A percentile compares a stretch with the other conserved stretches of the same genome.
phyloP scores from a whole-genome alignment of 1,139 yeast species.

The Magnusiomyces fungicola region DNA sequence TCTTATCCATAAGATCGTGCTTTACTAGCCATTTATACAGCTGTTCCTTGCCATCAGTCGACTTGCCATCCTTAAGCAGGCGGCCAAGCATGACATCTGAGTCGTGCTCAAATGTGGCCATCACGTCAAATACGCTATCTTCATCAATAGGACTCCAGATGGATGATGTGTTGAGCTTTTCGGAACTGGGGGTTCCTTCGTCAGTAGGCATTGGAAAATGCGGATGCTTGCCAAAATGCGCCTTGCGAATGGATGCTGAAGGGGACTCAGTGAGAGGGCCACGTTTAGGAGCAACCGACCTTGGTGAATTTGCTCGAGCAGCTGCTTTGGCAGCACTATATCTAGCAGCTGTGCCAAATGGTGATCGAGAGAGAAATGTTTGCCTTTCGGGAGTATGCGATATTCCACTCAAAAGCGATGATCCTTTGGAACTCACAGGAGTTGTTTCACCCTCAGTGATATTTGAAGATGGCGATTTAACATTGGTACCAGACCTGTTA shows the following conservation, averaged over 20 bases:
- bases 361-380: background rate
- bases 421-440: too few species aligned
- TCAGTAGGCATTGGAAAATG: background rate
- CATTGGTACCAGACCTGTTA: too few species aligned
- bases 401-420: too few species aligned
- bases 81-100: background rate
- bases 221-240: background rate
- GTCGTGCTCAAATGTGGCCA: constrained; percentile 15
- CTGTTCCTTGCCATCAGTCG: constrained; percentile 12
- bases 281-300: background rate
- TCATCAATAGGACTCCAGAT: constrained; percentile 29
- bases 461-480: too few species aligned
- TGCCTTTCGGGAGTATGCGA: constrained; percentile 7
- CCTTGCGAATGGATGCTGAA: background rate
- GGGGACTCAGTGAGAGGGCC: background rate
- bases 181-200: background rate
- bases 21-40: constrained; percentile 29
- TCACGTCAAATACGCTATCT: constrained; percentile 32
- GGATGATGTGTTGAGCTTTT: too few species aligned
- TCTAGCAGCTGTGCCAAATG: background rate
- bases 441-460: too few species aligned
- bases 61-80: background rate
- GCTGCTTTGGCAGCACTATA: constrained; percentile 1
- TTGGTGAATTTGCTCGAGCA: background rate
- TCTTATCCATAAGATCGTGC: constrained; percentile 49